Conservation (phyloP, 1,139 yeast genomes). For the Ogataea hybrid region DNA sequence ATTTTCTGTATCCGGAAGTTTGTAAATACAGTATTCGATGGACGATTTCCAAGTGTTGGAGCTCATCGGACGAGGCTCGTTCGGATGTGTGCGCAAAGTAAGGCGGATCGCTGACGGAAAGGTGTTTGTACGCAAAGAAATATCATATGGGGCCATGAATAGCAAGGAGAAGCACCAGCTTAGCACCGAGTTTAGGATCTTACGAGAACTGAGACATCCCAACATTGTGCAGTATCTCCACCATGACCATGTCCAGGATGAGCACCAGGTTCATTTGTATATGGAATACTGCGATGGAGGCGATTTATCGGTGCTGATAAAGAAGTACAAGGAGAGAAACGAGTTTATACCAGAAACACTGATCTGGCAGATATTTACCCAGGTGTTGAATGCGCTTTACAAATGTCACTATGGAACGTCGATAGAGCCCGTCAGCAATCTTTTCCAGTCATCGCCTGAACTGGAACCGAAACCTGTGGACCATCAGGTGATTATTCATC, state of each 20-base stretch:
- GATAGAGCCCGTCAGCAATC: constrained; percentile 56
- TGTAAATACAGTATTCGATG: constrained; percentile 5
- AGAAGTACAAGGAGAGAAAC: constrained; percentile 60
- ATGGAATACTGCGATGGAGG: constrained; percentile 99
- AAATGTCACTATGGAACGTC: constrained; percentile 90
- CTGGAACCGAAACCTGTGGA: constrained; percentile 35
- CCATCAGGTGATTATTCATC: constrained; percentile 59
- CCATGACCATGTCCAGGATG: constrained; percentile 76
- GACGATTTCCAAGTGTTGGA: constrained; percentile 70
- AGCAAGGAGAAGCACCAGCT: constrained; percentile 84
- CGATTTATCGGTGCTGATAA: constrained; percentile 75
- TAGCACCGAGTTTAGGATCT: constrained; percentile 83
- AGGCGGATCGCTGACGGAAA: constrained; percentile 44
- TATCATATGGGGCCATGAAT: constrained; percentile 88
- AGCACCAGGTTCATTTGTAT: constrained; percentile 76
- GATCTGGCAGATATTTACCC: constrained; percentile 89
- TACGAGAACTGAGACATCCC: constrained; percentile 80
- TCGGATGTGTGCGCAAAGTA: constrained; percentile 90
- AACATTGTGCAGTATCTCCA: constrained; percentile 88
- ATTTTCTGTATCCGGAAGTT: constrained; percentile 9
- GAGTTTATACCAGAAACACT: constrained; percentile 81
- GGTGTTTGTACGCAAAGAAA: constrained; percentile 83
- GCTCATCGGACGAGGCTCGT: constrained; percentile 92
- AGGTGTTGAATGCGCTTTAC: constrained; percentile 78
- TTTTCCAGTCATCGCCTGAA: constrained; percentile 32